These are phyloP conservation scores for Yamadazyma epiphylla DNA, from an alignment of 1,139 yeast genomes.

Conservation along the genomic window DNA sequence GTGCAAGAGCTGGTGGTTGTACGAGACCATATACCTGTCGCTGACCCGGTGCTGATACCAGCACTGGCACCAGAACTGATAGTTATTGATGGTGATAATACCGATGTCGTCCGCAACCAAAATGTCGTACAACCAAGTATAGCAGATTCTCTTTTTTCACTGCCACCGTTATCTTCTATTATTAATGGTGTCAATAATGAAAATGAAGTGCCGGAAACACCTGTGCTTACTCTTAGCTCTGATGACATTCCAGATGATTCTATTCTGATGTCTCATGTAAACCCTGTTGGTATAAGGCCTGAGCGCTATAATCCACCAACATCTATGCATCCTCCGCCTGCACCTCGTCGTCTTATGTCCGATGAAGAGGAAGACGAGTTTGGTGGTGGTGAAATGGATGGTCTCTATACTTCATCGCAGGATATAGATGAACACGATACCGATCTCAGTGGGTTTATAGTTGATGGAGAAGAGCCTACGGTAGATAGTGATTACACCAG, in stretches of 20 bases:
- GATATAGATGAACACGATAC: constrained; percentile 28
- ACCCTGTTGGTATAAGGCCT: too few species aligned
- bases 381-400: constrained; percentile 39
- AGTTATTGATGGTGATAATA: neutral
- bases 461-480: constrained; percentile 17
- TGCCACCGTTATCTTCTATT: neutral
- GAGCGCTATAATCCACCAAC: neutral
- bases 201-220: neutral
- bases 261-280: too few species aligned
- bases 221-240: neutral
- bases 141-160: neutral
- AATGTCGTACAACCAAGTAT: neutral
- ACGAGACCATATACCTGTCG: neutral
- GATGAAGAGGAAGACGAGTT: constrained; percentile 38
- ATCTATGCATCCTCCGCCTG: neutral
- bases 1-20: too few species aligned
- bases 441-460: constrained; percentile 36
- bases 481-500: constrained; percentile 8
- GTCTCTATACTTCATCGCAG: constrained; percentile 35
- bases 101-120: too few species aligned
- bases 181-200: neutral
- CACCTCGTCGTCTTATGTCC: neutral
- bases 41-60: neutral
- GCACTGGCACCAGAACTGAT: neutral
- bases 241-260: too few species aligned